Evolutionary conservation across 495 filamentous ascomycete genomes (phyloP), one percentile per base, ranked within the genome.

Genomic region (Penicillium tannophilum): DNA sequence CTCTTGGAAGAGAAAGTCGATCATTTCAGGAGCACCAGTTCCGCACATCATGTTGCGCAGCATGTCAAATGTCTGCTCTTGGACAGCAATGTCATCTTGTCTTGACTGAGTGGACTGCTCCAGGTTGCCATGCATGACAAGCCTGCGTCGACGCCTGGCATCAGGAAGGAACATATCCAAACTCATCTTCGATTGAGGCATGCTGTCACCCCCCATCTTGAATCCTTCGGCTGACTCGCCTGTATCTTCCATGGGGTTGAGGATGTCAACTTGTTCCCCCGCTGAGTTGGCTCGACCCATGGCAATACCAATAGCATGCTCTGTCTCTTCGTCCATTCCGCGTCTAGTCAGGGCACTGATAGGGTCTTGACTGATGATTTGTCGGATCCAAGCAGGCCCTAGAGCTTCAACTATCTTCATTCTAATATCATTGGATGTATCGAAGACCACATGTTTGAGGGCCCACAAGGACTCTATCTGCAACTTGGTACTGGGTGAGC

Each of bases 391-490:
- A 17, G 83, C 85, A 1, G 90, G 81, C 9, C 85, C 85, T 5
- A 98, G 78, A 56, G 89, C 87, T 45, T 93, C 85, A 24, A 97
- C 75, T 47, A 90, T 87, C 47, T 80, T 82, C 62, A 87, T 86
- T 72, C 93, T 94, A 52, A 89, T 76, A 16, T 88, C 83, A 48
- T 86, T 85, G 23, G 82, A 76, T 1, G 88, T 82, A 30, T 82
- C 81, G 44, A 85, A 79, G 7, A 94, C 87, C 30, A 97, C 74
- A 72, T 97, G 90, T 65, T 97, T 98, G 47, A 98, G 78, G 19
- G 91, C 92, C 94, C 94, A 98, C 10, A 98, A 72, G 9, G 91
- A 90, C 60, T 91, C 90, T 12, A 94, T 78, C 46, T n/a, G n/a
- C 42, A 98, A 72, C 24, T 84, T 84, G 6, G 86, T 79, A 64